Conservation (phyloP, 2,329 filamentous ascomycete genomes). For the Dactylellina sp. region DNA sequence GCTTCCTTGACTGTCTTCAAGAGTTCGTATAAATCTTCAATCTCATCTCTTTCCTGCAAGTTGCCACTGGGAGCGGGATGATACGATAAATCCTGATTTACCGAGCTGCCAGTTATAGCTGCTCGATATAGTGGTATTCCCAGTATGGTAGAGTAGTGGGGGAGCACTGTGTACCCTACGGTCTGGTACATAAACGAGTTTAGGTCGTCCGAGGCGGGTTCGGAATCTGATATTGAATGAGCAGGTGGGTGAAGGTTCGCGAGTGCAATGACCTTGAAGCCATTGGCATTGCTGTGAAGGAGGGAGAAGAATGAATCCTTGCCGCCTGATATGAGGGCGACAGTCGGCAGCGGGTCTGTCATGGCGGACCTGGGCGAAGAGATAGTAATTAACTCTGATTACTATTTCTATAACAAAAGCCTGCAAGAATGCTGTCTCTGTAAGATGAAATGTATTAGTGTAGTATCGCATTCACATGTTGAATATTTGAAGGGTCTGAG, state of each 20-base stretch:
- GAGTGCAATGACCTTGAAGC: constrained; percentile 85
- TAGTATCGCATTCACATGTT: background rate
- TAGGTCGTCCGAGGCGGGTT: constrained; percentile 70
- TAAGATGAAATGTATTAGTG: background rate
- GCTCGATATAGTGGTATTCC: constrained; percentile 85
- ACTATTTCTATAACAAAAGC: background rate
- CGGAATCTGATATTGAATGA: constrained; percentile 24
- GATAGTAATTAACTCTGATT: constrained; percentile 2
- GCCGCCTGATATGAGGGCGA: constrained; percentile 92
- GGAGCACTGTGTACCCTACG: constrained; percentile 86
- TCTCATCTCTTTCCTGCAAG: constrained; percentile 74
- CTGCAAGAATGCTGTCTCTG: background rate
- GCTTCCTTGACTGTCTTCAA: constrained; percentile 74
- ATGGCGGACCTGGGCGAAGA: constrained; percentile 61
- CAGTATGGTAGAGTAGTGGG: constrained; percentile 83
- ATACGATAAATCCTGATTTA: constrained; percentile 80
- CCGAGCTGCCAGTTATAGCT: constrained; percentile 77
- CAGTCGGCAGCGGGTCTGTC: constrained; percentile 66
- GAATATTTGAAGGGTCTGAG: background rate
- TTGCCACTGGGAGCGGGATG: constrained; percentile 58
- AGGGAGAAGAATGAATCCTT: constrained; percentile 97
- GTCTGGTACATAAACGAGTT: constrained; percentile 99
- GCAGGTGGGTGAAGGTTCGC: constrained; percentile 82
- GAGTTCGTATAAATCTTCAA: constrained; percentile 84
- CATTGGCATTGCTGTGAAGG: constrained; percentile 87